Conservation (phyloP, 129 eudicot genomes). For the Rutidosis leptorrhynchoides region DNA sequence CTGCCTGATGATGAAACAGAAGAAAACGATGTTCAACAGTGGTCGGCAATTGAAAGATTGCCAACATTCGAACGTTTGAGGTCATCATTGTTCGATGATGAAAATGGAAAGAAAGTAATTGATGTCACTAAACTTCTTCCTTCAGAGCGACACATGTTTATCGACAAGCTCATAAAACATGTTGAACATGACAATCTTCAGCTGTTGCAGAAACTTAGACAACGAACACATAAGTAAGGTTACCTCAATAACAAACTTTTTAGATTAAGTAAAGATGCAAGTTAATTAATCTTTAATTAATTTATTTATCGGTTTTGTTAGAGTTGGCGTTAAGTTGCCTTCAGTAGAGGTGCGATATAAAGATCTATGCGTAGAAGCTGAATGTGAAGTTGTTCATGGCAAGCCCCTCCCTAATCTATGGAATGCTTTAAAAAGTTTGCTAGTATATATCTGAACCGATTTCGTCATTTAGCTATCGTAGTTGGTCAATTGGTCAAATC, state of each 20-base stretch:
- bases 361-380: slow-evolving; percentile 42
- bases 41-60: slow-evolving; percentile 48
- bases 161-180: slow-evolving; percentile 52
- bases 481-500: no score
- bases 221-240: slow-evolving; percentile 51
- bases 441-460: no score
- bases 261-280: no score
- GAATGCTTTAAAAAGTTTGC: slow-evolving; percentile 45
- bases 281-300: neutral
- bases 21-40: slow-evolving; percentile 31
- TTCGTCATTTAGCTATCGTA: no score
- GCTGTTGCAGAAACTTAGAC: slow-evolving; percentile 45
- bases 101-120: slow-evolving; percentile 38
- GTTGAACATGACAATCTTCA: slow-evolving; percentile 54
- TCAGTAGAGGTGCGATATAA: slow-evolving; percentile 49
- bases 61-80: slow-evolving; percentile 44
- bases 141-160: slow-evolving; percentile 42
- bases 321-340: slow-evolving; percentile 52
- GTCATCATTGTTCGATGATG: slow-evolving; percentile 43
- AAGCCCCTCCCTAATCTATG: slow-evolving; percentile 57
- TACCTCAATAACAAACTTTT: no score
- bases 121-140: slow-evolving; percentile 47
- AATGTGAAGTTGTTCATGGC: slow-evolving; percentile 53
- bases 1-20: slow-evolving; percentile 28
- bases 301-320: slow-evolving; percentile 16